Percentiles rank a stretch among this genome's conserved stretches.
Conservation (phyloP, 345 rosid genomes). For the Eucalyptus cloeziana region DNA sequence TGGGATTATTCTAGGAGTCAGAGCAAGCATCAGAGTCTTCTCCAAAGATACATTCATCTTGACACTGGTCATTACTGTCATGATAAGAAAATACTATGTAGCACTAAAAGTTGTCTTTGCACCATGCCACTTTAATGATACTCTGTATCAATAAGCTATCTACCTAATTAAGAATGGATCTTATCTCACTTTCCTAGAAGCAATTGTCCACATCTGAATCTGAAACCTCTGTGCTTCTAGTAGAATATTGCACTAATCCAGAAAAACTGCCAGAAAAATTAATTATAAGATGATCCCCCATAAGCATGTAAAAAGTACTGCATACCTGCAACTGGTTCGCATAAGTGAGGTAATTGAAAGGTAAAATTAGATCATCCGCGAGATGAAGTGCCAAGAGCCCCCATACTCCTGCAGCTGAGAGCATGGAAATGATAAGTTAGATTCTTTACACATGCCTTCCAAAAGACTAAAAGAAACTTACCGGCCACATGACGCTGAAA, state of each 20-base stretch:
- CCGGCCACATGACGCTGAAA: conserved; percentile 90
- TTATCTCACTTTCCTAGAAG: background rate
- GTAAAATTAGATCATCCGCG: conserved; percentile 72
- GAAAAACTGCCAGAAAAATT: background rate
- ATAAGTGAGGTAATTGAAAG: conserved; percentile 65
- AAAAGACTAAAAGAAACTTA: conserved; percentile 11
- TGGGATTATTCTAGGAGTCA: background rate
- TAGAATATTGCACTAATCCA: background rate
- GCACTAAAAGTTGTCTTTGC: background rate
- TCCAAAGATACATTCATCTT: background rate
- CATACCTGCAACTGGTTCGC: conserved; percentile 33
- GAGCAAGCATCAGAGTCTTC: background rate
- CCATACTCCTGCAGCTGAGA: conserved; percentile 80
- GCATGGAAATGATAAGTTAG: background rate
- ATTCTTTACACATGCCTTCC: background rate
- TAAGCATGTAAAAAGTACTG: background rate
- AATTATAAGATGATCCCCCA: background rate
- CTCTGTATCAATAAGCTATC: background rate
- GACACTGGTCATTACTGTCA: background rate
- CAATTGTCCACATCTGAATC: background rate
- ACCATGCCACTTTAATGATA: background rate
- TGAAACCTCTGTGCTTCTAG: background rate
- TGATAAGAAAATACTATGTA: background rate
- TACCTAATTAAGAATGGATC: background rate
- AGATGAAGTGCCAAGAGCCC: conserved; percentile 72